Conservation (phyloP, 352 stramenopile genomes). For the Phytopythium ostracodes region DNA sequence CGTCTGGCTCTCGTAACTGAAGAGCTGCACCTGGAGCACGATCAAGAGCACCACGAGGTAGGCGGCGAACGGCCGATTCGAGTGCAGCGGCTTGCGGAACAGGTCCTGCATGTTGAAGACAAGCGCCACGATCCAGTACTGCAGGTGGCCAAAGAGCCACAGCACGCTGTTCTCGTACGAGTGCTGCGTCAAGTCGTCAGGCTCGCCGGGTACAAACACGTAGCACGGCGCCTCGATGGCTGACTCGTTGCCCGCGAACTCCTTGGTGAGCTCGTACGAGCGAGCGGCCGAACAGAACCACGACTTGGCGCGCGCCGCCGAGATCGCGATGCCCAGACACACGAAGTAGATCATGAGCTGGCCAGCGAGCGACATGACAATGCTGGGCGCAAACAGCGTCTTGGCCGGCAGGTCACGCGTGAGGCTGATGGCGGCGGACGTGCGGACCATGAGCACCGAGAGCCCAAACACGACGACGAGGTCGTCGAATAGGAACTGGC, state of each 20-base stretch:
- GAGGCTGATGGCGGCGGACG: constrained; percentile 30
- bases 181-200: constrained; percentile 51
- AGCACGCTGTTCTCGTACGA: constrained; percentile 78
- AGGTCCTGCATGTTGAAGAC: constrained; percentile 60
- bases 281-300: constrained; percentile 65
- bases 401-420: constrained; percentile 41
- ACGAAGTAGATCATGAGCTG: constrained; percentile 53
- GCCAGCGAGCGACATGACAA: constrained; percentile 52
- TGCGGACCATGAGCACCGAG: constrained; percentile 73
- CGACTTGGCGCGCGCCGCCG: constrained; percentile 34
- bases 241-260: constrained; percentile 20
- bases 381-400: constrained; percentile 58
- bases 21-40: constrained; percentile 55
- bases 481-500: constrained; percentile 79
- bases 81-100: constrained; percentile 54
- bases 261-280: constrained; percentile 37
- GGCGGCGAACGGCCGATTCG: constrained; percentile 45
- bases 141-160: constrained; percentile 74
- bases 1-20: constrained; percentile 56
- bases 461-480: constrained; percentile 66
- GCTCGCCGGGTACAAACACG: constrained; percentile 44
- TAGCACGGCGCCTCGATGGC: constrained; percentile 60
- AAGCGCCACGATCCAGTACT: constrained; percentile 72
- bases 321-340: constrained; percentile 55
- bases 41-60: constrained; percentile 54